A percentile compares a stretch with the other conserved stretches of the same genome.
These are phyloP conservation scores for Wallacemonas collosoma DNA, from an alignment of 208 protist genomes.

Conservation along the genomic window DNA sequence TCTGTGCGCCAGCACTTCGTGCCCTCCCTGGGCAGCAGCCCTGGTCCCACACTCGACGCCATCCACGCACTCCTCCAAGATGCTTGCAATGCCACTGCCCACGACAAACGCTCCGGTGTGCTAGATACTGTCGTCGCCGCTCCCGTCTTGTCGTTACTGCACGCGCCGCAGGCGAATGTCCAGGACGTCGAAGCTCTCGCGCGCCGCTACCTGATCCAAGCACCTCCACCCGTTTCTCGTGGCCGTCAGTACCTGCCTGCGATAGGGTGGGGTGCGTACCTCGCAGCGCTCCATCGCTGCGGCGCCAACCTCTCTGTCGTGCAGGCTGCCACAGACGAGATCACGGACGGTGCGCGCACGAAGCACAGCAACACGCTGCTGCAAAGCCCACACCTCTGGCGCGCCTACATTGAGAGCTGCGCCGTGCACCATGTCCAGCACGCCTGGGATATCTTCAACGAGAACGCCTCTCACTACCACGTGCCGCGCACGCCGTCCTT, in stretches of 20 bases:
- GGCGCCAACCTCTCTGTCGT: constrained; percentile 47
- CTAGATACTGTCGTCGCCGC: not conserved
- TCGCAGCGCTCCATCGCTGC: constrained; percentile 53
- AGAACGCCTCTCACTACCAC: constrained; percentile 46
- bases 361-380: constrained; percentile 47
- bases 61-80: not conserved
- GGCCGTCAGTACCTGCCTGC: constrained; percentile 54
- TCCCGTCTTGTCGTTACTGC: not conserved
- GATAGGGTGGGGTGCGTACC: constrained; percentile 66
- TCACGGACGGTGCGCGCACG: constrained; percentile 54
- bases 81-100: not conserved
- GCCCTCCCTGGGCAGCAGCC: too few relatives aligned
- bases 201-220: not conserved
- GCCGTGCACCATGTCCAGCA: constrained; percentile 30
- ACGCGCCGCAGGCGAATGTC: not conserved
- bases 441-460: constrained; percentile 57
- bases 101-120: not conserved
- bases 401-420: constrained; percentile 58
- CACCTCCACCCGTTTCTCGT: not conserved
- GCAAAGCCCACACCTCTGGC: constrained; percentile 62
- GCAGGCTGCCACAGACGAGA: constrained; percentile 49
- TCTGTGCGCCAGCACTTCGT: not conserved
- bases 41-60: too few relatives aligned
- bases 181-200: not conserved
- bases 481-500: constrained; percentile 53